Percentiles rank a stretch among this genome's conserved stretches.
Conservation (phyloP, 1,284 basidiomycete species). For the Neotropicomus parvogracilis region DNA sequence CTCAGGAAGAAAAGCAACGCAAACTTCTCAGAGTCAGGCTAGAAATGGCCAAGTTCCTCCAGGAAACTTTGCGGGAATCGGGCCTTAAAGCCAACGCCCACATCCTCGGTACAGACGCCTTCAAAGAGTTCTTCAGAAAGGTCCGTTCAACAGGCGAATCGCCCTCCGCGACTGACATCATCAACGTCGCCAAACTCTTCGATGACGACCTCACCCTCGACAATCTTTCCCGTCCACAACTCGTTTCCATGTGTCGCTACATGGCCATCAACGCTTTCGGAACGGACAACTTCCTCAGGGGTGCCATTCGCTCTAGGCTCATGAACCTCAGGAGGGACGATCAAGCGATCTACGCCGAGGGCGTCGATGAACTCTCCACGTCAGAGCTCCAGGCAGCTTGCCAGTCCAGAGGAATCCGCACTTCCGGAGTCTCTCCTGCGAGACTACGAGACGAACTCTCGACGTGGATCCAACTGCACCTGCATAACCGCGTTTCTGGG, state of each 20-base stretch:
- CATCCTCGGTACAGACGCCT: conserved; percentile 91
- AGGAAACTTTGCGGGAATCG: conserved; percentile 94
- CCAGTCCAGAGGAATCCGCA: conserved; percentile 92
- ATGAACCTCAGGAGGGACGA: conserved; percentile 89
- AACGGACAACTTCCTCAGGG: conserved; percentile 97
- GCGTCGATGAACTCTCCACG: conserved; percentile 86
- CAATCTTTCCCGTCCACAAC: conserved; percentile 94
- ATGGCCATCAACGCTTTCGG: conserved; percentile 99
- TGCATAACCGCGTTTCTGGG: conserved; percentile 86
- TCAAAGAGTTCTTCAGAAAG: conserved; percentile 99
- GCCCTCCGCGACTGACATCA: conserved; percentile 84
- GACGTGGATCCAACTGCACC: conserved; percentile 93
- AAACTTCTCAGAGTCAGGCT: conserved; percentile 92
- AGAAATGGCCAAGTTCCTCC: conserved; percentile 99
- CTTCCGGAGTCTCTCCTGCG: conserved; percentile 79
- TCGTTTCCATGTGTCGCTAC: conserved; percentile 95
- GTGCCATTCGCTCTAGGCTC: conserved; percentile 85
- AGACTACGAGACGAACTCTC: conserved; percentile 84
- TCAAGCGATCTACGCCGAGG: conserved; percentile 87
- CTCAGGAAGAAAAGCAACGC: conserved; percentile 94
- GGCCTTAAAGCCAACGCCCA: conserved; percentile 89
- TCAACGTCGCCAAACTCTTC: conserved; percentile 95
- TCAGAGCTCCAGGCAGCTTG: conserved; percentile 91
- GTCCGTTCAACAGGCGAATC: conserved; percentile 94
- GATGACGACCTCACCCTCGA: conserved; percentile 97